phyloP scores from a whole-genome alignment of 2,329 filamentous ascomycete species.

The Cytospora piceae region DNA sequence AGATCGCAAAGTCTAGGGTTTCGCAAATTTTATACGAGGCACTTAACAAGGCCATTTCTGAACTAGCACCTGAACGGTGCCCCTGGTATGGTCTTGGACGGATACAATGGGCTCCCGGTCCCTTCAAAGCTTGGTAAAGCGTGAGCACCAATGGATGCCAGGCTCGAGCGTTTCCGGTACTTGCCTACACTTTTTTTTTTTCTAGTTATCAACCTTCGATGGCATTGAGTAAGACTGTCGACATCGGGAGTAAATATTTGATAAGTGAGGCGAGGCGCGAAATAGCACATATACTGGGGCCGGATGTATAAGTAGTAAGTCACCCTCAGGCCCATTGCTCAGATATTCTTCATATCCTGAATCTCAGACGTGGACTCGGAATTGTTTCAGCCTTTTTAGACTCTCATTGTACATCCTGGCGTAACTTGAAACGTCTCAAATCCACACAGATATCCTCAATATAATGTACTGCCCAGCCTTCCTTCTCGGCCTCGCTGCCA shows the following conservation, averaged over 20 bases:
- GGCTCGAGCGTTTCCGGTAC: too few relatives aligned
- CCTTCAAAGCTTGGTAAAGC: neutral
- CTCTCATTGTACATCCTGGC: neutral
- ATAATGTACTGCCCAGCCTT: neutral
- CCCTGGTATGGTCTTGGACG: neutral
- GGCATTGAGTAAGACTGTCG: neutral
- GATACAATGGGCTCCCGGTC: neutral
- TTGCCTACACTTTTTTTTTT: neutral
- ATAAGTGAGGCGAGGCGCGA: neutral
- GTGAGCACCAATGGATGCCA: neutral
- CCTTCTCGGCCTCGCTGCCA: neutral
- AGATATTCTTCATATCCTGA: neutral
- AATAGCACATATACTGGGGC: neutral
- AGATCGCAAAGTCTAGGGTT: neutral
- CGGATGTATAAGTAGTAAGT: neutral
- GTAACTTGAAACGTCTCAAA: neutral
- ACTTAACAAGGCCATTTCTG: neutral
- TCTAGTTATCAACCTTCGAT: neutral
- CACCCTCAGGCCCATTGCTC: neutral
- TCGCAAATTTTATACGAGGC: neutral
- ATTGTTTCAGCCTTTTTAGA: neutral
- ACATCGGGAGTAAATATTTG: neutral
- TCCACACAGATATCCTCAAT: neutral
- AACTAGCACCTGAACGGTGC: neutral
- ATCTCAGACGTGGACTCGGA: neutral